Base-by-base conservation (phyloP, 2,329 filamentous ascomycete species). In the Penicillium brasilianum region DNA sequence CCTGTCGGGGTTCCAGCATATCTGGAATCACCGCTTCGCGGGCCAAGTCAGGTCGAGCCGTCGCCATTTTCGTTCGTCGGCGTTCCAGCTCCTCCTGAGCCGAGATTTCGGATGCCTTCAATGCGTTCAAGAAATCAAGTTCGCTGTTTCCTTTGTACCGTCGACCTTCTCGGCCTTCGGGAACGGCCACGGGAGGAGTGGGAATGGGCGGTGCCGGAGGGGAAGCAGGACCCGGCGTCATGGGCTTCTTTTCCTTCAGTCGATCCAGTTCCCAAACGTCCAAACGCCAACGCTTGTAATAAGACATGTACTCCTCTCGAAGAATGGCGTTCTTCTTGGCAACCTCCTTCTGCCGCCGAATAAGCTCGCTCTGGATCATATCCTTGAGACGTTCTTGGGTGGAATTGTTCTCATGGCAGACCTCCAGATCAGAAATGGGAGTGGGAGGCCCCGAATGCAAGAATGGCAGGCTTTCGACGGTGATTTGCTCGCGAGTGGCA, bases 81-180 rank as follows among this genome's bases (percentile, higher is more conserved):
- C 79, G 74, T 62, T 81, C 78, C 18, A 79, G 73, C 64, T 83
- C 80, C 66, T 82, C 80, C 63, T 80, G 77, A 0, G 79, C 78
- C 28, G 80, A 81, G 18, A 82, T 80, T 55, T 80, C 78, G 1
- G 81, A 83, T 32, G 79, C 79, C 43, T 77, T 75, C 37, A 83
- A 72, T 3, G 80, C 80, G 56, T 78, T 81, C 58, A 82, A 77
- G 51, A 83, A 78, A 58, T 83, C 81, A 5, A 82, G 71, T 61
- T 83, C 81, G 57, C 80, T 83, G 55, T 81, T 81, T 7, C 81
- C 78, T 59, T 80, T 80, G 58, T 79, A 80, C 2, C 80, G 75
- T 61, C 81, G 72, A 16, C 78, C 76, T 55, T 78, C 74, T 2
- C 68, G 62, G 68, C 76, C 61, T 59, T 78, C 78, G 4, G 69